Percentiles rank a stretch among this genome's conserved stretches.
phyloP scores from a whole-genome alignment of 768 basidiomycete species.

The Albatrellus ellisii region DNA sequence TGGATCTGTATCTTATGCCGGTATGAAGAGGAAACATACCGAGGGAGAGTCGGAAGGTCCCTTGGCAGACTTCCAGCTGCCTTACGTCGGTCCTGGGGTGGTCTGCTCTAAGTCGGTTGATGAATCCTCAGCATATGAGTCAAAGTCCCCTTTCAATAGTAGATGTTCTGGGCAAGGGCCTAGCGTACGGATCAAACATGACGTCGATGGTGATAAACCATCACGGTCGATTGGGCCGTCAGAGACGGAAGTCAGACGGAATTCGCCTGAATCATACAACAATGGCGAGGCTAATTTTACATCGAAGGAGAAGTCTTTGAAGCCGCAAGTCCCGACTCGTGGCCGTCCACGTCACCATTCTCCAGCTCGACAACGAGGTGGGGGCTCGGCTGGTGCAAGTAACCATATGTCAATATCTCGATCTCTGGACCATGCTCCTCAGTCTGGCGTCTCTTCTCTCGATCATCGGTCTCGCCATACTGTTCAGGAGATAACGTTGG shows the following conservation, averaged over 20 bases:
- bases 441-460: too few relatives aligned
- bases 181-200: slow-evolving; percentile 5
- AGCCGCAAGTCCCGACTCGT: slow-evolving; percentile 2
- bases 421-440: too few relatives aligned
- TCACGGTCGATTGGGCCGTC: slow-evolving; percentile 2
- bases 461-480: too few relatives aligned
- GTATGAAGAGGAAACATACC: slow-evolving; percentile 31
- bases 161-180: not conserved
- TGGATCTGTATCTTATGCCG: slow-evolving; percentile 14
- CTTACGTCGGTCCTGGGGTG: slow-evolving; percentile 28
- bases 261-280: too few relatives aligned
- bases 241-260: not conserved
- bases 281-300: not conserved
- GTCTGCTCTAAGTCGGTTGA: slow-evolving; percentile 4
- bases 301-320: not conserved
- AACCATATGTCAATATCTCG: too few relatives aligned
- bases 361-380: not conserved
- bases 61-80: slow-evolving; percentile 26
- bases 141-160: too few relatives aligned
- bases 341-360: slow-evolving; percentile 1
- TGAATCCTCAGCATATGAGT: not conserved
- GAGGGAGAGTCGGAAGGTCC: slow-evolving; percentile 21
- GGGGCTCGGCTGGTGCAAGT: not conserved
- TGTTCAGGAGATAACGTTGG: too few relatives aligned
- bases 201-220: not conserved